Base-by-base conservation (phyloP, 2,329 filamentous ascomycete species). In the Phaeomoniella chlamydospora region DNA sequence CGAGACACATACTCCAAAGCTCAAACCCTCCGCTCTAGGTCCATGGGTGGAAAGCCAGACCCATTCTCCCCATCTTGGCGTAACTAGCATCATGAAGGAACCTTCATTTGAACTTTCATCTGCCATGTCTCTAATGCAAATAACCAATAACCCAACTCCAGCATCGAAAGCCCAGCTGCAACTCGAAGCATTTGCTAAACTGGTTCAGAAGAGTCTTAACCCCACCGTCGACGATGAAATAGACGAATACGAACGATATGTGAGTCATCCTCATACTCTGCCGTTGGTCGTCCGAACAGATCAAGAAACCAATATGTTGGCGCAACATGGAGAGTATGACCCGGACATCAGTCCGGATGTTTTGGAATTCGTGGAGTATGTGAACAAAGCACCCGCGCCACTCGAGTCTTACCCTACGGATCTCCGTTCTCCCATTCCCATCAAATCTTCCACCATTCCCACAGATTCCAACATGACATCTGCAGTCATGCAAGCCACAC, bases 171-270 rank as follows among this genome's bases (percentile, higher is more conserved):
- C 84, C 11, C 85, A 94, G 53, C 87, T 82, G 79, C 92, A 84
- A 0, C 80, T 94, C 33, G 37, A 44, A 26, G 44, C 44, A 11
- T 49, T 49, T 40, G 80, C 80, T 13, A 80, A 92, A 50, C 79
- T 94, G 34, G 80, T 94, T 31, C 70, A 78, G 36, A 81, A 87
- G 53, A 90, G 84, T 4, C 68, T 96, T 31, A 81, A 94, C 45
- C 90, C 90, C 1, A 77, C 75, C 1, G 83, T 98, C 26, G 59
- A 69, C 5, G 70, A 74, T 29, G 88, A 96, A 60, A 74, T 77
- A 15, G 77, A 80, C 33, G 90, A 96, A 53, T 98, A 98, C 54
- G 72, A 77, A 39, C 75, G 80, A 15, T 98, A 96, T 57, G 77
- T 98, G 45, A 75, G 72, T 33, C 90, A 98, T 50, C 87, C 90